phyloP scores from a whole-genome alignment of 345 rosid species.

The Leavenworthia alabamica region DNA sequence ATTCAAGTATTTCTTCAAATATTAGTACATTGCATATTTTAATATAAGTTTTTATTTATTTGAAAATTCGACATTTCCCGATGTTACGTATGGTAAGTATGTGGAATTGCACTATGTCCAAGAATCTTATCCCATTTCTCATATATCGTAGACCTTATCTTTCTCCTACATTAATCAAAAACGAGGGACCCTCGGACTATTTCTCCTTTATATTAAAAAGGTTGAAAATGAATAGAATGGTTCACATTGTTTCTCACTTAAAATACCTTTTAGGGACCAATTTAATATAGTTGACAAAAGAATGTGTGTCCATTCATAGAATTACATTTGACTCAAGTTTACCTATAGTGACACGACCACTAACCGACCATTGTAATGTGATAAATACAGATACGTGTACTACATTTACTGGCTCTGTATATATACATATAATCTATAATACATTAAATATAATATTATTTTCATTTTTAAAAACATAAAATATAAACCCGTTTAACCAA shows the following conservation, averaged over 20 bases:
- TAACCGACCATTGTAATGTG: neutral
- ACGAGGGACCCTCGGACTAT: conserved; percentile 8
- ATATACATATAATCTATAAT: neutral
- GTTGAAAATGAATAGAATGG: neutral
- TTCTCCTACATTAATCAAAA: conserved; percentile 3
- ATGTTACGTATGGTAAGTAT: neutral
- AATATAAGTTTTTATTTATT: no score
- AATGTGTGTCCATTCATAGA: no score
- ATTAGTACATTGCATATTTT: no score
- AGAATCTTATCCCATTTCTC: conserved; percentile 27
- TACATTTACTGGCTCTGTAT: neutral
- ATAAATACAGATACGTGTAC: conserved; percentile 1
- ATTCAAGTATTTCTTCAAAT: no score
- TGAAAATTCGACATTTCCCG: no score
- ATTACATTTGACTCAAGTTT: no score
- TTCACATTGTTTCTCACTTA: neutral
- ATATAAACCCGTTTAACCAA: neutral
- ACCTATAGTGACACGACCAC: conserved; percentile 3
- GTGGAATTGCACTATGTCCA: conserved; percentile 27
- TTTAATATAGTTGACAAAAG: no score
- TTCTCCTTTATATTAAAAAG: neutral
- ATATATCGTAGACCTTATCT: conserved; percentile 16
- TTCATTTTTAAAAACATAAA: no score
- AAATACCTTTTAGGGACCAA: no score
- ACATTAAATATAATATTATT: no score